Evolutionary conservation across 495 filamentous ascomycete genomes (phyloP), one percentile per base, ranked within the genome.

Genomic region (Lasiosphaeriaceae sp.): DNA sequence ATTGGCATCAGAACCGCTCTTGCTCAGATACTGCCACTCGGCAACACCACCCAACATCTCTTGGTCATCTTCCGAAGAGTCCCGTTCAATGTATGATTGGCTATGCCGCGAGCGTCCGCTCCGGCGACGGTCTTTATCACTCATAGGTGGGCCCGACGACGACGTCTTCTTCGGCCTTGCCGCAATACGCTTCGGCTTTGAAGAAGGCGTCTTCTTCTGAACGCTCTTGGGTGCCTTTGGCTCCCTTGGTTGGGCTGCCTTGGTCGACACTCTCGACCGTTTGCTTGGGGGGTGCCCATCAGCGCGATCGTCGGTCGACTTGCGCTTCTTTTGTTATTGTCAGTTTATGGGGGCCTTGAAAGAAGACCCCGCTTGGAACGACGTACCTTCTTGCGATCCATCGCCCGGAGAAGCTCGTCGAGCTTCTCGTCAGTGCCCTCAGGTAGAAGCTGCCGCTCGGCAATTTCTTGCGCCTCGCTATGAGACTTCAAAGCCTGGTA

Each of bases 381-480:
- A 60, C 64, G 14, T 72, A 81, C 79, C 75, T 80, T 82, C 59
- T 80, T 79, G 51, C 76, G 79, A 50, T 85, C 77, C 45, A 83
- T 59, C 1, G 72, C 69, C 56, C 76, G 72, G 11, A 85, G 61
- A 16, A 92, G 70, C 12, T 83, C 81, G 53, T 96, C 90, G 6
- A 94, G 73, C 50, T 79, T 68, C 43, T 91, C 87, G n/a, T 90
- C 87, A 34, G 95, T 72, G n/a, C 86, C 87, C 31, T 92, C 87
- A 1, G 90, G 87, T 2, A 96, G 74, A 68, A 86, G 96, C 55
- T 86, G 85, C 75, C 86, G 94, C 64, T 89, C 84, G 1, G 92
- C 89, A 56, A 96, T 88, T 56, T 86, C 80, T 62, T 93, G 88
- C 3, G 92, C 91, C 57, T 86, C 83, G 23, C 86, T 81, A 62